phyloP scores from a whole-genome alignment of 352 stramenopile genomes.

The Pythium phragmitis region DNA sequence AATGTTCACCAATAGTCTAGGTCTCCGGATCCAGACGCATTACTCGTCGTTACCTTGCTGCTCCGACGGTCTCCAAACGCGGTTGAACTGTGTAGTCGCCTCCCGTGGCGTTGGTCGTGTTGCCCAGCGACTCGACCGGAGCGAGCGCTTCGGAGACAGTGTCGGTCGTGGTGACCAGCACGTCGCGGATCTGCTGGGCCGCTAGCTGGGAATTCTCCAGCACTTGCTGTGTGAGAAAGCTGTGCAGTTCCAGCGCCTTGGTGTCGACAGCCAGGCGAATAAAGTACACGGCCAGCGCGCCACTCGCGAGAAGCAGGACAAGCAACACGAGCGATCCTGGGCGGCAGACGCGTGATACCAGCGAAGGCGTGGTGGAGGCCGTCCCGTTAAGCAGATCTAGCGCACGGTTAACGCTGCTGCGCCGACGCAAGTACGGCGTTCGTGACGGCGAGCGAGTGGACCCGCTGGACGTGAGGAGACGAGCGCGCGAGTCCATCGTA shows the following conservation, averaged over 20 bases:
- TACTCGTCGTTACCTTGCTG: too few species aligned
- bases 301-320: background rate
- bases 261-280: background rate
- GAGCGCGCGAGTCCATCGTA: background rate
- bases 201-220: background rate
- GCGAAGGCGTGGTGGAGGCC: background rate
- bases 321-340: slow-evolving; percentile 1
- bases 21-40: too few species aligned
- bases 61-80: too few species aligned
- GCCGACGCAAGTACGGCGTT: background rate
- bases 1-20: too few species aligned
- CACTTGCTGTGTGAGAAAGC: background rate
- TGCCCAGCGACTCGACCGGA: background rate
- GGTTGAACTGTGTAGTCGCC: background rate
- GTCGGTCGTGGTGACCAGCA: slow-evolving; percentile 6
- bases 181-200: slow-evolving; percentile 4
- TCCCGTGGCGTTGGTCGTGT: background rate
- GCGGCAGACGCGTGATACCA: slow-evolving; percentile 6
- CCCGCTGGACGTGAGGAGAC: slow-evolving; percentile 3
- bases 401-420: slow-evolving; percentile 2
- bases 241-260: slow-evolving; percentile 2
- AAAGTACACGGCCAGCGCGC: background rate
- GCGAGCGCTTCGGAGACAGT: slow-evolving; percentile 2
- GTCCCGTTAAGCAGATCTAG: background rate
- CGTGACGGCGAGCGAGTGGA: background rate